Conservation (phyloP, 2,329 filamentous ascomycete species). For the Raffaelea arxii region DNA sequence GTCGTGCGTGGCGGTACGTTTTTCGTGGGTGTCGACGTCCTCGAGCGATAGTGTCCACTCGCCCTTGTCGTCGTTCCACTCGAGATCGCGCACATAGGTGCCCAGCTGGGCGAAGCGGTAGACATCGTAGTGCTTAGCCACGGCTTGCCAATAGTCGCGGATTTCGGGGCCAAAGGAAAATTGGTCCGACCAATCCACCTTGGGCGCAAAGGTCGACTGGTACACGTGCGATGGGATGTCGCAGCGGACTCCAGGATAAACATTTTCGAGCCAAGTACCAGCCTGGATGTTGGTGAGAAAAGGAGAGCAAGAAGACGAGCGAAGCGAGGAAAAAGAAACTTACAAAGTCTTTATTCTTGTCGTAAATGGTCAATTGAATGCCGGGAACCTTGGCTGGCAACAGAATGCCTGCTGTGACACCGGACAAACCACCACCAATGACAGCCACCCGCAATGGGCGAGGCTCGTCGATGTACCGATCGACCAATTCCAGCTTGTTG, state of each 20-base stretch:
- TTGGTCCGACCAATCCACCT: conserved; percentile 58
- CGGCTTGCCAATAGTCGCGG: conserved; percentile 51
- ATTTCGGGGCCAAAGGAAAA: conserved; percentile 62
- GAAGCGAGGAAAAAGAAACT: too few species aligned
- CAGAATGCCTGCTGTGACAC: conserved; percentile 54
- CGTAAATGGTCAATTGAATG: conserved; percentile 54
- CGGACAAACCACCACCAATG: conserved; percentile 54
- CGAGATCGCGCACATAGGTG: conserved; percentile 42
- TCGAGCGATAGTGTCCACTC: conserved; percentile 47
- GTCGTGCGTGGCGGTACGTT: conserved; percentile 37
- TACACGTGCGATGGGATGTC: conserved; percentile 64
- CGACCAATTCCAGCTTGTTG: conserved; percentile 15
- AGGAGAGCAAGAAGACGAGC: not conserved
- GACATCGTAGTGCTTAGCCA: conserved; percentile 55
- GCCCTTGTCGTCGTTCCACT: conserved; percentile 41
- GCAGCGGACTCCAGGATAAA: conserved; percentile 32
- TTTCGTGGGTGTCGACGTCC: conserved; percentile 26
- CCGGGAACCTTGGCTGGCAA: conserved; percentile 60
- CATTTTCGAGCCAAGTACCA: conserved; percentile 24
- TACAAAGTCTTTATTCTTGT: conserved; percentile 60
- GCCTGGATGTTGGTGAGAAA: not conserved
- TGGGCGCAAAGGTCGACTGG: conserved; percentile 57
- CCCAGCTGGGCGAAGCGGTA: conserved; percentile 47
- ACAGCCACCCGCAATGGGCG: conserved; percentile 44
- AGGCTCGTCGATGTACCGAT: conserved; percentile 36